Base-by-base conservation (phyloP, 495 filamentous ascomycete species). In the Antarctomyces pellizariae region DNA sequence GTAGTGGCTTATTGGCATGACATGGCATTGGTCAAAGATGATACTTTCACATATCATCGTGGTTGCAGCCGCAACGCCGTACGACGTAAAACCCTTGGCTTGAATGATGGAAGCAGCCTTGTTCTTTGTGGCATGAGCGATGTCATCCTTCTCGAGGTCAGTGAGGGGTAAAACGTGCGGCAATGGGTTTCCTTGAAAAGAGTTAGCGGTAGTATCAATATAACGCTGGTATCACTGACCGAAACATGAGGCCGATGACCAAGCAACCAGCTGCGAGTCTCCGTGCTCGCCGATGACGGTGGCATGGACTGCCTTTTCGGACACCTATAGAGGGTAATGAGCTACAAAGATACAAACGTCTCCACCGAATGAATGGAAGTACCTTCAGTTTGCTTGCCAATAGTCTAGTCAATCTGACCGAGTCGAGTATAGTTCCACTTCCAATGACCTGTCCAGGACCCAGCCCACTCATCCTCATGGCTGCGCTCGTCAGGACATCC, bases 221-320 rank as follows among this genome's bases (percentile, higher is more conserved):
- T n/a, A n/a, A n/a, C n/a, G n/a, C n/a, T n/a, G 4, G 37, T 21
- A 7, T 36, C 41, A 19, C 34, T 40, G 19, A 50, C n/a, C n/a
- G n/a, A n/a, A n/a, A n/a, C n/a, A n/a, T 37, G 7, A 41, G 40
- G 5, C 43, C 43, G 5, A 27, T 31, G 5, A 48, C 55, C 56
- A 61, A 1, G 48, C 48, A 6, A 45, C 44, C 19, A 57, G 42
- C 25, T 57, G 51, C 3, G 40, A 38, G 14, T 52, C 42, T 1
- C 55, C 55, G 29, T 57, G 53, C 11, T 53, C 48, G 9, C 56
- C 56, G 14, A 61, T 15, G 3, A 56, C 48, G 27, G 46, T 45
- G 0, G 48, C 32, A 29, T 56, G 41, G 19, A 57, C 47, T 5
- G 50, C 48, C 16, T 34, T 45, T 16, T 36, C 29, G 7, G 49